Evolutionary conservation across 1,284 basidiomycete genomes (phyloP).

Genomic region (Sanguinoderma infundibulare): DNA sequence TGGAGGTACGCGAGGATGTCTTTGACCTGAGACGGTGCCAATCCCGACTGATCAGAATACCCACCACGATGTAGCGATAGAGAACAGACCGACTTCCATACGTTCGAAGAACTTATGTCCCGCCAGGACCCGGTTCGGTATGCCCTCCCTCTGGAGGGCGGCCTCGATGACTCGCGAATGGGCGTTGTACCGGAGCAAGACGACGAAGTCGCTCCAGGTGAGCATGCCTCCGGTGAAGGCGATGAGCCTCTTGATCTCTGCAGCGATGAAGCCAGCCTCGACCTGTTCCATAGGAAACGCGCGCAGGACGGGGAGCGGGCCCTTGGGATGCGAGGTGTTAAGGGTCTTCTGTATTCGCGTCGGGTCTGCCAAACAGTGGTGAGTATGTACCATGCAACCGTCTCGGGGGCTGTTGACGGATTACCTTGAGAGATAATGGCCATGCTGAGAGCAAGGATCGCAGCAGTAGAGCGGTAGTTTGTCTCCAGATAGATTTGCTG

Average conservation of each 20-base stretch:
- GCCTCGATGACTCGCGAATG: slow-evolving; percentile 82
- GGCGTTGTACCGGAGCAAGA: slow-evolving; percentile 86
- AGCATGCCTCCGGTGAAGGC: slow-evolving; percentile 78
- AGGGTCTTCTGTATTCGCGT: slow-evolving; percentile 79
- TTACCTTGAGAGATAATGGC: slow-evolving; percentile 85
- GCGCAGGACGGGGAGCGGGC: slow-evolving; percentile 60
- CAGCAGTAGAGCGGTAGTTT: slow-evolving; percentile 87
- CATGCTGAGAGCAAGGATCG: slow-evolving; percentile 77
- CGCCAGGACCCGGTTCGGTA: slow-evolving; percentile 80
- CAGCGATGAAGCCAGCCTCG: slow-evolving; percentile 77
- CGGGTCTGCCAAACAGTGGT: slow-evolving; percentile 51
- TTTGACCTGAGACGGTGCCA: slow-evolving; percentile 59
- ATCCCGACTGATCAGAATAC: not conserved
- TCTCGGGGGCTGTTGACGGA: slow-evolving; percentile 1
- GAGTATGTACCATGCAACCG: not conserved
- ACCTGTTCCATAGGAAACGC: slow-evolving; percentile 52
- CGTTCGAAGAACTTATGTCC: slow-evolving; percentile 92
- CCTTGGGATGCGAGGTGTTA: slow-evolving; percentile 72
- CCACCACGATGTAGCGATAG: not conserved
- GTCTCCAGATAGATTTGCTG: slow-evolving; percentile 81
- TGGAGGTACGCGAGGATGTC: slow-evolving; percentile 90
- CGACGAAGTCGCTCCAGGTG: slow-evolving; percentile 77
- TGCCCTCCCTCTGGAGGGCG: slow-evolving; percentile 77
- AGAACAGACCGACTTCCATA: slow-evolving; percentile 52
- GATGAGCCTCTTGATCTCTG: slow-evolving; percentile 80